Evolutionary conservation across 2,329 filamentous ascomycete species (phyloP).

Genomic region (Penicillium sp.): DNA sequence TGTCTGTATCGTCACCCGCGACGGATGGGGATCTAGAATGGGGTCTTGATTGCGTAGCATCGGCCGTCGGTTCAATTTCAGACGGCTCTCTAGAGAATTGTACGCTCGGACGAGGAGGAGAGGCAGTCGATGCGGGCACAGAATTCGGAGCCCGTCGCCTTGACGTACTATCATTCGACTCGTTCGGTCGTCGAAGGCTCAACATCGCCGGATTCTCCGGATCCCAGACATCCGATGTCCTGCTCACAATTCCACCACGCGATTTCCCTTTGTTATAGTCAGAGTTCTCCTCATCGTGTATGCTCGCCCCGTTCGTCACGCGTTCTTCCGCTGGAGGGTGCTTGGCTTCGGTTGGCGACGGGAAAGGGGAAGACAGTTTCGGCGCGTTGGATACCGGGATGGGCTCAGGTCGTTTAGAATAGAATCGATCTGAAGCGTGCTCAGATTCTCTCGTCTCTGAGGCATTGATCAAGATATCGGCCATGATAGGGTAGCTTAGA

Average conservation of each 20-base stretch:
- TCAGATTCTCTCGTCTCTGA: constrained; percentile 27
- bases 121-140: constrained; percentile 40
- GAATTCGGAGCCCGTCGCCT: constrained; percentile 30
- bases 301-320: constrained; percentile 20
- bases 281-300: constrained; percentile 20
- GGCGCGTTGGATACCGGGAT: constrained; percentile 26
- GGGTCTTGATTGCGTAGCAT: constrained; percentile 61
- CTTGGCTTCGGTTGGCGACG: constrained; percentile 34
- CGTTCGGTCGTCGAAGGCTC: constrained; percentile 32
- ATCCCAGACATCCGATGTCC: constrained; percentile 23
- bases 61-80: constrained; percentile 55
- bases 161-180: constrained; percentile 27
- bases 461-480: constrained; percentile 27
- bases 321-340: constrained; percentile 25
- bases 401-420: constrained; percentile 27
- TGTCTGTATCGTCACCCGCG: constrained; percentile 66
- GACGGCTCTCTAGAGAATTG: constrained; percentile 70
- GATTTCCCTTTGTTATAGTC: constrained; percentile 17
- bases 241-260: constrained; percentile 12
- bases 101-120: constrained; percentile 67
- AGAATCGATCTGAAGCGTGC: constrained; percentile 21
- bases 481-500: constrained; percentile 28
- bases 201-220: constrained; percentile 30
- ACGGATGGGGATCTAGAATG: constrained; percentile 68
- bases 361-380: constrained; percentile 35